Evolutionary conservation across 1,139 yeast species (phyloP), one percentile per base, ranked within the genome.

Genomic region (Kodamaea suecica): DNA sequence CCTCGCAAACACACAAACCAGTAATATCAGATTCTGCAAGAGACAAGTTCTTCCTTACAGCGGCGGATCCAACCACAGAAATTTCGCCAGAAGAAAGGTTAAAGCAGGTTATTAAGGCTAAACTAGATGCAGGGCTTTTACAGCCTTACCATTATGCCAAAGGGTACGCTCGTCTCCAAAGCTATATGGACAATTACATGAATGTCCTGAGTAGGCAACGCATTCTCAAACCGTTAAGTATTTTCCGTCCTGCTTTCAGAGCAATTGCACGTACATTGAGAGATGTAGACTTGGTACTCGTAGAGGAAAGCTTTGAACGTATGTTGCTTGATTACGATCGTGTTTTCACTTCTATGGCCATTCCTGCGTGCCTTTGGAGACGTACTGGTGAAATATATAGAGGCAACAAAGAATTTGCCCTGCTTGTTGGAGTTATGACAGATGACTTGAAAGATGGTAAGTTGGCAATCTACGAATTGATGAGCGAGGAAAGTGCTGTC

Each of bases 401-500:
- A 43, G 97, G 97, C 1, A 92, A 92, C 58, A 88, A 90, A 57
- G 97, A 92, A 57, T 92, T 92, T 73, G 98, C 97, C 0, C 85
- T 94, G 3, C 62, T 92, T 43, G 97, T 90, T 1, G 96, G 90
- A n/a, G 95, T 87, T 9, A 77, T 80, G 29, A 87, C 94, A 2
- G 97, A 90, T 53, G 96, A 88, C 54, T 66, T 92, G 51, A 80
- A 94, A 46, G 96, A 92, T 56, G 97, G 97, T 13, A 85, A 84
- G 50, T 63, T 88, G 47, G 95, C 97, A 2, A 87, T 92, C 30
- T 90, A 90, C 58, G 97, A 92, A 61, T 66, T 92, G 42, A 85
- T 92, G 96, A 83, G 92, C 40, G 97, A 90, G 56, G 97, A 90
- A 51, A 84, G 95, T 53, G 95, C 97, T 5, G 97, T 92, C n/a